Base-by-base conservation (phyloP, 2,329 filamentous ascomycete species). In the Scopulariopsis brevicaulis region DNA sequence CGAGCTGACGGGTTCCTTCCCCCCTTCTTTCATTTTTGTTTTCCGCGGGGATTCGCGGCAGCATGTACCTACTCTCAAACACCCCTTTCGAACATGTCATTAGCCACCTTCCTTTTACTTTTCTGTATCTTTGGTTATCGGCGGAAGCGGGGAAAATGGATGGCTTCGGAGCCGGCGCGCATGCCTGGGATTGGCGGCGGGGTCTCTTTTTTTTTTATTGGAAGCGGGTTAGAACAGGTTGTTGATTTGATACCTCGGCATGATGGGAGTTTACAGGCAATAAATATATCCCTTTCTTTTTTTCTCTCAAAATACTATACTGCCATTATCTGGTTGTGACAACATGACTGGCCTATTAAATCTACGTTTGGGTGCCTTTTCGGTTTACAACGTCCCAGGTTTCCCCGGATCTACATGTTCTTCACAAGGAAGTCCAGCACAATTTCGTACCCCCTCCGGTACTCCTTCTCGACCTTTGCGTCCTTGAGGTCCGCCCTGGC, bases 401-500 rank as follows among this genome's bases (percentile, higher is more conserved):
- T n/a, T n/a, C n/a, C n/a, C n/a, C n/a, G 70, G 8, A 32, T 8
- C 28, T 32, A 32, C 28, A 32, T 32, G 28, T 32, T 32, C 28
- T 83, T 75, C 54, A 70, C 69, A 61, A 85, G 80, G 70, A 86
- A 86, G 53, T 74, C 70, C 48, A 85, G 65, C 22, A 85, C 72
- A 18, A 76, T 79, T 73, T 80, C 76, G 70, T 83, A 87, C 3
- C 81, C 83, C 53, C 84, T 77, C 53, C 75, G 74, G 61, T 84
- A 85, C 71, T 85, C 85, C 62, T 79, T 77, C 69, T 79, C 81
- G 65, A 83, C 79, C 50, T 75, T 77, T 54, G 75, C 71, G 53
- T 85, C 73, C 37, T 76, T 73, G 34, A 89, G 71, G 65, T 87
- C 73, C 0, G 79, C 76, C 28, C 85, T 78, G 1, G 86, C 85